Conservation (phyloP, 2,329 filamentous ascomycete genomes). For the Alternaria arborescens region DNA sequence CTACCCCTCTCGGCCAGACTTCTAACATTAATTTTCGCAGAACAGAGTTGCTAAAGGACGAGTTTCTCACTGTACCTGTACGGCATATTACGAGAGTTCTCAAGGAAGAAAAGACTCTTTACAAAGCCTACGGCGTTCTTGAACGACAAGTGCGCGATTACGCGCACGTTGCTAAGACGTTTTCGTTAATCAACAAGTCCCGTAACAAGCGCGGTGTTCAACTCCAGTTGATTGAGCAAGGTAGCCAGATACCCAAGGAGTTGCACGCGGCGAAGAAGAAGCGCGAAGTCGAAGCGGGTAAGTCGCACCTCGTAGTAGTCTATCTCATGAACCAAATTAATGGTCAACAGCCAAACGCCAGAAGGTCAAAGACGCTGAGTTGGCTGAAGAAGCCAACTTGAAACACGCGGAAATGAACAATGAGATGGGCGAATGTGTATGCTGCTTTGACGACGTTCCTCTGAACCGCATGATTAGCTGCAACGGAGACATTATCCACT, state of each 20-base stretch:
- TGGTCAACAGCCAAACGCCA: conserved; percentile 33
- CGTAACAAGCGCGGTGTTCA: conserved; percentile 32
- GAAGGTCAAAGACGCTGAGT: conserved; percentile 31
- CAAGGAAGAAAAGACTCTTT: conserved; percentile 46
- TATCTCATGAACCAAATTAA: conserved; percentile 9
- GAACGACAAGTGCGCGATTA: conserved; percentile 40
- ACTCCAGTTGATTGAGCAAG: conserved; percentile 27
- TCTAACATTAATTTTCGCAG: conserved; percentile 30
- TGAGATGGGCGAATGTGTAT: conserved; percentile 70
- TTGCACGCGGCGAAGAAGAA: conserved; percentile 43
- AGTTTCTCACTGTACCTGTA: conserved; percentile 52
- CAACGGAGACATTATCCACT: conserved; percentile 65
- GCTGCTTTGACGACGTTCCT: conserved; percentile 74
- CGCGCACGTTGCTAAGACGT: conserved; percentile 19
- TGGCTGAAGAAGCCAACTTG: conserved; percentile 50
- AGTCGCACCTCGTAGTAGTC: conserved; percentile 2
- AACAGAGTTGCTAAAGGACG: conserved; percentile 51
- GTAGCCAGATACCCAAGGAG: conserved; percentile 43
- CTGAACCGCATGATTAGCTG: conserved; percentile 75
- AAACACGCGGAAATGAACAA: conserved; percentile 43
- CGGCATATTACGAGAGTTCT: conserved; percentile 47
- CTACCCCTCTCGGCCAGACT: background rate
- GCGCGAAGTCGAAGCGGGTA: conserved; percentile 29
- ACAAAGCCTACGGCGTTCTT: conserved; percentile 49
- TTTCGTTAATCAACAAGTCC: conserved; percentile 30